phyloP scores from a whole-genome alignment of 2,329 filamentous ascomycete genomes.

The Pyrenochaeta sp. region DNA sequence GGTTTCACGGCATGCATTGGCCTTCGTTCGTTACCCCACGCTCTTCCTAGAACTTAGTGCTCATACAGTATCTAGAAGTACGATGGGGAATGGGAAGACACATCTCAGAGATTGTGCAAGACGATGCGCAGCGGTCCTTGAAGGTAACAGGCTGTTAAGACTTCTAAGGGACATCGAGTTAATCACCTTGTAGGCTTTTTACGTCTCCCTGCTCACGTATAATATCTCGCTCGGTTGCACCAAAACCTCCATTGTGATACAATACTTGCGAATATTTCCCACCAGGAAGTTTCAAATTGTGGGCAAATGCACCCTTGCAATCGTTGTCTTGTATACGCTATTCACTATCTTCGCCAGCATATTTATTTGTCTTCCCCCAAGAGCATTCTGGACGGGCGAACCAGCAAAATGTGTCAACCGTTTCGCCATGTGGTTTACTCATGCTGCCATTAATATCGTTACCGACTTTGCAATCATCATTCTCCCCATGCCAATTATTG shows the following conservation, averaged over 20 bases:
- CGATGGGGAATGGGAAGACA: too few relatives aligned
- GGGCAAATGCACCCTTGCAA: slow-evolving; percentile 29
- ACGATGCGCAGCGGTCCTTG: too few relatives aligned
- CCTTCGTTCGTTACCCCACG: too few relatives aligned
- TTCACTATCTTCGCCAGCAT: slow-evolving; percentile 44
- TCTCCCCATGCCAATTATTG: slow-evolving; percentile 45
- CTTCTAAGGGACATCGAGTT: too few relatives aligned
- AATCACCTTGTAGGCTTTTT: slow-evolving; percentile 41
- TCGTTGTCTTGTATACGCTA: slow-evolving; percentile 39
- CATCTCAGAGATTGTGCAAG: too few relatives aligned
- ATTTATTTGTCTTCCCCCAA: slow-evolving; percentile 41
- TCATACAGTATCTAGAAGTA: too few relatives aligned
- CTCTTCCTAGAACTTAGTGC: too few relatives aligned
- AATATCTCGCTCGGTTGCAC: slow-evolving; percentile 42
- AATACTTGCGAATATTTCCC: slow-evolving; percentile 43
- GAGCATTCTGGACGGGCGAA: slow-evolving; percentile 43
- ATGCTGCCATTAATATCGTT: slow-evolving; percentile 41
- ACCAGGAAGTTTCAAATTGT: slow-evolving; percentile 34
- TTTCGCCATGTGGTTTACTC: slow-evolving; percentile 40
- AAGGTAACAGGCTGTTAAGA: too few relatives aligned
- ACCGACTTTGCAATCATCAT: slow-evolving; percentile 45
- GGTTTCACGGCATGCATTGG: too few relatives aligned
- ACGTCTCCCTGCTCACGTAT: slow-evolving; percentile 41
- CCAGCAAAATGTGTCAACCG: slow-evolving; percentile 42
- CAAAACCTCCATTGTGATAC: slow-evolving; percentile 43